Conservation (phyloP, 2,329 filamentous ascomycete species). For the Chaetothyriales sp. region DNA sequence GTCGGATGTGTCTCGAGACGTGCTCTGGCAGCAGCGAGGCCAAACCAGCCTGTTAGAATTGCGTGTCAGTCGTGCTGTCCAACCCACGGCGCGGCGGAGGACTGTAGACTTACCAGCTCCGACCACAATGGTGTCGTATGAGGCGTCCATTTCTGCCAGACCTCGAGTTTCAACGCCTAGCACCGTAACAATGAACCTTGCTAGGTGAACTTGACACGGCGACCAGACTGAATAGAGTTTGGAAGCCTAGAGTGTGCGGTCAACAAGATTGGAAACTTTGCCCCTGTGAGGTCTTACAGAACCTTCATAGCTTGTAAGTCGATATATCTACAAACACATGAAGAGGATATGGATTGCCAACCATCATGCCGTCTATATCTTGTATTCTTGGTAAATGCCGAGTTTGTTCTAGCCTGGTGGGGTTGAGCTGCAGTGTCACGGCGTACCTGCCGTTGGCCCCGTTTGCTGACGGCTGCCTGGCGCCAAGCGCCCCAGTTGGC, state of each 20-base stretch:
- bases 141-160: not conserved
- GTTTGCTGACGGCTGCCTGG: no score
- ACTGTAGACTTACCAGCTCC: slow-evolving; percentile 36
- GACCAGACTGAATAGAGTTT: not conserved
- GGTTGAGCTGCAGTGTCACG: not conserved
- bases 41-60: slow-evolving; percentile 36
- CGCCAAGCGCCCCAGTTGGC: no score
- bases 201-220: not conserved
- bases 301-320: not conserved
- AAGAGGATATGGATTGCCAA: not conserved
- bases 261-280: not conserved
- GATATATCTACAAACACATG: no score
- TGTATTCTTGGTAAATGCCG: not conserved
- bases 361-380: not conserved
- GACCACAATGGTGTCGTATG: slow-evolving; percentile 25
- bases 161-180: not conserved
- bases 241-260: not conserved
- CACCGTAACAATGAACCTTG: no score
- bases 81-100: not conserved
- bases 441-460: no score
- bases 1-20: slow-evolving; percentile 46
- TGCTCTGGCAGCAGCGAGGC: slow-evolving; percentile 48
- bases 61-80: not conserved
- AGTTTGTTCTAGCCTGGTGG: not conserved
- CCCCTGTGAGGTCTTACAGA: not conserved